These are phyloP conservation scores for Mycena epipterygia DNA, from an alignment of 768 basidiomycete species.

Conservation along the genomic window DNA sequence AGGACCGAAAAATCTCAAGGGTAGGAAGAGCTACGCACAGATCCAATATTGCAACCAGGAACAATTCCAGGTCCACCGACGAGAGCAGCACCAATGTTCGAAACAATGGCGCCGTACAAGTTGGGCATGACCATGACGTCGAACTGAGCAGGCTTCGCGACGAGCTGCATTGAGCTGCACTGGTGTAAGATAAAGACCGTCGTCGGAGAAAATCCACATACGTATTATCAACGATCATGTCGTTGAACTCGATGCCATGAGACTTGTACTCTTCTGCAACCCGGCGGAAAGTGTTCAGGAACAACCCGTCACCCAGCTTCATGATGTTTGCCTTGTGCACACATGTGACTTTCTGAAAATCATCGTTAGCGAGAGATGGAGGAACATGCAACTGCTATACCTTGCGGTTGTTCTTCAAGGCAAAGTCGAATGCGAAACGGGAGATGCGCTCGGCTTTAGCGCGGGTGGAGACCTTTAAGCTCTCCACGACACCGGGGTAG, in stretches of 20 bases:
- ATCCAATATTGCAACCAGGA: slow-evolving; percentile 97
- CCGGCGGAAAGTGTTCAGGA: slow-evolving; percentile 97
- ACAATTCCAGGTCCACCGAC: slow-evolving; percentile 99
- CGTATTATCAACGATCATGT: slow-evolving; percentile 99
- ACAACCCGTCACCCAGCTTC: slow-evolving; percentile 99
- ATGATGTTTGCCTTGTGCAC: slow-evolving; percentile 99
- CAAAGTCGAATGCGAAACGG: slow-evolving; percentile 99
- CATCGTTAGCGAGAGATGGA: slow-evolving; percentile 12
- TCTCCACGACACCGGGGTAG: slow-evolving; percentile 98
- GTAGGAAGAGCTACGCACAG: slow-evolving; percentile 59
- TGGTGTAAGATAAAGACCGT: slow-evolving; percentile 10
- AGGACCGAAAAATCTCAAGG: slow-evolving; percentile 26
- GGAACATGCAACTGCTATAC: slow-evolving; percentile 52
- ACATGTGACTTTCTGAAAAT: slow-evolving; percentile 93
- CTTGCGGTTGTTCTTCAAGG: slow-evolving; percentile 98
- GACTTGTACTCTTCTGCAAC: slow-evolving; percentile 97
- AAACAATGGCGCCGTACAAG: slow-evolving; percentile 96
- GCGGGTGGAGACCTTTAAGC: slow-evolving; percentile 95
- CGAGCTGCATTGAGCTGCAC: slow-evolving; percentile 97
- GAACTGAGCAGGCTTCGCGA: slow-evolving; percentile 95
- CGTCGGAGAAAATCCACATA: slow-evolving; percentile 50
- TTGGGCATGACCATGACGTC: slow-evolving; percentile 99
- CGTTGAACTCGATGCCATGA: slow-evolving; percentile 91
- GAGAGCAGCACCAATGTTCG: slow-evolving; percentile 98
- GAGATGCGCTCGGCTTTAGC: slow-evolving; percentile 97